phyloP scores from a whole-genome alignment of 805 yeast species.

The Danielia oregonensis region DNA sequence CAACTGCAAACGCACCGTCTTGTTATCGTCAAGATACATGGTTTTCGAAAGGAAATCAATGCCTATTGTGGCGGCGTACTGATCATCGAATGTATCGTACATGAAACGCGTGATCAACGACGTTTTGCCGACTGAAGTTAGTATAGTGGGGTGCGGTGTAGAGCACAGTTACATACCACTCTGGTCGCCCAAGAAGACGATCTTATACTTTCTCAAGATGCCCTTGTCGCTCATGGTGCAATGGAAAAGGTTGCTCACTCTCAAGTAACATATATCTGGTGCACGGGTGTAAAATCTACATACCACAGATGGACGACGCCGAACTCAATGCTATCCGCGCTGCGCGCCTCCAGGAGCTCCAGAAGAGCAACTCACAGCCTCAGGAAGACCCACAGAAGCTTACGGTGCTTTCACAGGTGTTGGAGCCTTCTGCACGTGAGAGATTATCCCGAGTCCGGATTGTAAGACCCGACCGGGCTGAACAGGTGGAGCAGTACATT shows the following conservation, averaged over 20 bases:
- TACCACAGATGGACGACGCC: conserved; percentile 89
- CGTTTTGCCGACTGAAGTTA: conserved; percentile 76
- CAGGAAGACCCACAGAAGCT: conserved; percentile 34
- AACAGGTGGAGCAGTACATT: conserved; percentile 79
- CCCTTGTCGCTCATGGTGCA: conserved; percentile 27
- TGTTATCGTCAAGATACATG: conserved; percentile 80
- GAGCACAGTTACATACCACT: conserved; percentile 48
- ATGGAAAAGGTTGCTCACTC: not conserved
- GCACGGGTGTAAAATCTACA: conserved; percentile 1
- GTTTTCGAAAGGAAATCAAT: conserved; percentile 86
- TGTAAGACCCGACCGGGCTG: conserved; percentile 89
- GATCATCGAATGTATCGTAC: conserved; percentile 97
- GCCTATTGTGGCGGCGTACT: conserved; percentile 95
- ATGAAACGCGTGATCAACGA: conserved; percentile 94
- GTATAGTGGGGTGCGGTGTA: not conserved
- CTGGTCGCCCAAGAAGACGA: conserved; percentile 96
- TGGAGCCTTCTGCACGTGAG: conserved; percentile 83
- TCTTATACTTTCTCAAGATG: conserved; percentile 68
- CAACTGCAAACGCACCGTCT: conserved; percentile 87
- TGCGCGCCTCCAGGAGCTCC: conserved; percentile 86
- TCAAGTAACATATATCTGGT: not conserved
- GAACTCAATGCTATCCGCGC: conserved; percentile 89
- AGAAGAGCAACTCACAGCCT: conserved; percentile 46
- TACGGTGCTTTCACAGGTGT: conserved; percentile 56
- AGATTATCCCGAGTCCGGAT: conserved; percentile 80